Conservation (phyloP, 139 green algal genomes). For the Coelastrella sp. region DNA sequence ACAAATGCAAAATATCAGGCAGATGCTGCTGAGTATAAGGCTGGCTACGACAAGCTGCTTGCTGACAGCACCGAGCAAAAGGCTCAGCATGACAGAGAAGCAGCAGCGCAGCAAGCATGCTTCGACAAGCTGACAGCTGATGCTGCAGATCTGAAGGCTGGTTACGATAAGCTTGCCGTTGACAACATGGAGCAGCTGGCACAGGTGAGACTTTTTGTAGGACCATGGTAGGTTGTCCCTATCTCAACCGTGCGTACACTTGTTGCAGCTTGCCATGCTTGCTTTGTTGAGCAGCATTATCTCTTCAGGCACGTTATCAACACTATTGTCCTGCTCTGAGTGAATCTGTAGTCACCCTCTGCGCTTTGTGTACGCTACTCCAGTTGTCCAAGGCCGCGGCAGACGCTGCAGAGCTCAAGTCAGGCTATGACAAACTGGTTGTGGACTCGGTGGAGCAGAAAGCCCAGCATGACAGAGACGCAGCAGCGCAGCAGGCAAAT, state of each 20-base stretch:
- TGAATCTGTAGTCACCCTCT: too few relatives aligned
- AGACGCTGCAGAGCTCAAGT: conserved; percentile 40
- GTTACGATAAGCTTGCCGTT: conserved; percentile 32
- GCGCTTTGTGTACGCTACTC: too few relatives aligned
- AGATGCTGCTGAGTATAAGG: conserved; percentile 37
- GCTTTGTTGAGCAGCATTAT: too few relatives aligned
- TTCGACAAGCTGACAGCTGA: conserved; percentile 29
- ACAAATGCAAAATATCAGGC: not conserved
- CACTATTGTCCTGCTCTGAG: too few relatives aligned
- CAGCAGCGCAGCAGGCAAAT: too few relatives aligned
- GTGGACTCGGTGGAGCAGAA: not conserved
- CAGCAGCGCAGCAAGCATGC: conserved; percentile 29
- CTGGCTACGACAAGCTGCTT: conserved; percentile 40
- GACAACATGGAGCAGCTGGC: conserved; percentile 19
- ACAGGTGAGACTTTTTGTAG: too few relatives aligned
- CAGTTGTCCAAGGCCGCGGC: conserved; percentile 23
- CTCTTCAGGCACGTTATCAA: too few relatives aligned
- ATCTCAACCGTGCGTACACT: too few relatives aligned
- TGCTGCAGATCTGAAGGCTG: conserved; percentile 42
- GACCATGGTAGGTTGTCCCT: too few relatives aligned
- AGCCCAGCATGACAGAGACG: conserved; percentile 5
- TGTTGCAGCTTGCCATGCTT: too few relatives aligned
- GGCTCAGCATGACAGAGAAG: conserved; percentile 41
- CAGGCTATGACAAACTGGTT: conserved; percentile 22
- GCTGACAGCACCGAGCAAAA: conserved; percentile 15